These are phyloP conservation scores for Colletotrichum sp. DNA, from an alignment of 2,329 filamentous ascomycete species.

Conservation along the genomic window DNA sequence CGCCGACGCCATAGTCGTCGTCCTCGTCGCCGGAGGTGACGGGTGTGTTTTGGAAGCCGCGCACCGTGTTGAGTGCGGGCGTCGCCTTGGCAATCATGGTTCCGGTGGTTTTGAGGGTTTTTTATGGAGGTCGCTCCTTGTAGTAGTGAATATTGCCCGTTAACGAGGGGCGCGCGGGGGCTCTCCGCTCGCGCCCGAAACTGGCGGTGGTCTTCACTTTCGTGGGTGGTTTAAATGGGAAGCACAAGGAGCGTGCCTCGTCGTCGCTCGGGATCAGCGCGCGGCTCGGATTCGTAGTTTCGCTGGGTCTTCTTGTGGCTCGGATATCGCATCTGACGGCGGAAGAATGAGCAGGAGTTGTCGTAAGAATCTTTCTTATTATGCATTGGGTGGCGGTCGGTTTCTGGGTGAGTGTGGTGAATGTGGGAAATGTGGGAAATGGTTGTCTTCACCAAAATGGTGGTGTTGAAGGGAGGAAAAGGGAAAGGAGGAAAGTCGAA, in stretches of 20 bases:
- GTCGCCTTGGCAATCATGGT: slow-evolving; percentile 53
- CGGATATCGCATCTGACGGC: slow-evolving; percentile 62
- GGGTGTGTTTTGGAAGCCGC: slow-evolving; percentile 61
- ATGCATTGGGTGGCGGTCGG: slow-evolving; percentile 56
- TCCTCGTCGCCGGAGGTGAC: slow-evolving; percentile 63
- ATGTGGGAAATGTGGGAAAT: slow-evolving; percentile 16
- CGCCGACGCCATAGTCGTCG: slow-evolving; percentile 48
- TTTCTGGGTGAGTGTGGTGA: slow-evolving; percentile 19
- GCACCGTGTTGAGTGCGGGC: slow-evolving; percentile 58
- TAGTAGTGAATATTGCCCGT: slow-evolving; percentile 33
- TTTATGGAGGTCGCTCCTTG: slow-evolving; percentile 12
- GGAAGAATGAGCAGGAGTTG: slow-evolving; percentile 53
- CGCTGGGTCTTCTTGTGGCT: slow-evolving; percentile 53
- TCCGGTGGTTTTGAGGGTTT: not conserved
- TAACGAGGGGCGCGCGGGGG: slow-evolving; percentile 17
- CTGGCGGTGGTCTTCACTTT: slow-evolving; percentile 11
- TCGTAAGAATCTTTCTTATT: slow-evolving; percentile 49
- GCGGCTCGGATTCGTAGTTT: slow-evolving; percentile 55
- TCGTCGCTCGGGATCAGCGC: slow-evolving; percentile 64
- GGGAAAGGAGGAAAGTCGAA: slow-evolving; percentile 15
- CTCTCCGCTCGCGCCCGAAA: slow-evolving; percentile 15
- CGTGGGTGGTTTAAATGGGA: slow-evolving; percentile 10
- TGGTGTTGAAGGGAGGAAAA: slow-evolving; percentile 23
- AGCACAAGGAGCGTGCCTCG: slow-evolving; percentile 48
- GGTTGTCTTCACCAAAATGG: slow-evolving; percentile 25